Evolutionary conservation across 768 basidiomycete species (phyloP).

Genomic region (Hypsizygus marmoreus): DNA sequence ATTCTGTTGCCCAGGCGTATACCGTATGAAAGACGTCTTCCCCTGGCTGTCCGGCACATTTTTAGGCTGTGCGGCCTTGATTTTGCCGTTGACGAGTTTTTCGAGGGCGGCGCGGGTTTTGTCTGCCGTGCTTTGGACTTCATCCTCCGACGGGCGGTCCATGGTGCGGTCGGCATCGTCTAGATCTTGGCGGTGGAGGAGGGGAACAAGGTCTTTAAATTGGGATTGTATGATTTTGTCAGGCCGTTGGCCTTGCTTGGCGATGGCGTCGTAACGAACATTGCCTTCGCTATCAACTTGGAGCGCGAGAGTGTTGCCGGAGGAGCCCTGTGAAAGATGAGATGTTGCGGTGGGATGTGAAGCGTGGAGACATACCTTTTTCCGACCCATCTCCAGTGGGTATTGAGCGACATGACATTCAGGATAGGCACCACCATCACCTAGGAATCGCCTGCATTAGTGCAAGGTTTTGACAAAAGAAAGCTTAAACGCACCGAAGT

Average conservation of each 20-base stretch:
- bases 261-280: constrained; percentile 96
- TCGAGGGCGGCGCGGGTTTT: constrained; percentile 90
- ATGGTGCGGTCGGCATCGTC: constrained; percentile 70
- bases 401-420: constrained; percentile 98
- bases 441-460: constrained; percentile 32
- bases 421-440: constrained; percentile 86
- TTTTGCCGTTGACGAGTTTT: constrained; percentile 91
- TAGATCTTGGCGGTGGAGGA: constrained; percentile 86
- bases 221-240: constrained; percentile 91
- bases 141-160: constrained; percentile 94
- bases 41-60: constrained; percentile 85
- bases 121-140: constrained; percentile 88
- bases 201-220: constrained; percentile 96
- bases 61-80: constrained; percentile 98
- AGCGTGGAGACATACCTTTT: constrained; percentile 65
- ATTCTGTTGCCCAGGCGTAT: constrained; percentile 91
- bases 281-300: constrained; percentile 97
- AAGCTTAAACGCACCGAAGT: constrained; percentile 66
- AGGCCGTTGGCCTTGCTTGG: constrained; percentile 88
- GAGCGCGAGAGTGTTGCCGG: constrained; percentile 93
- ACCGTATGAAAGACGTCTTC: constrained; percentile 89
- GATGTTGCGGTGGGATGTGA: constrained; percentile 5
- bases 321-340: constrained; percentile 61
- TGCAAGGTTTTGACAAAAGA: background rate
- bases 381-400: constrained; percentile 91